A percentile compares a stretch with the other conserved stretches of the same genome.
Evolutionary conservation across 306 rosid species (phyloP).

Genomic region (Corylus heterophylla): DNA sequence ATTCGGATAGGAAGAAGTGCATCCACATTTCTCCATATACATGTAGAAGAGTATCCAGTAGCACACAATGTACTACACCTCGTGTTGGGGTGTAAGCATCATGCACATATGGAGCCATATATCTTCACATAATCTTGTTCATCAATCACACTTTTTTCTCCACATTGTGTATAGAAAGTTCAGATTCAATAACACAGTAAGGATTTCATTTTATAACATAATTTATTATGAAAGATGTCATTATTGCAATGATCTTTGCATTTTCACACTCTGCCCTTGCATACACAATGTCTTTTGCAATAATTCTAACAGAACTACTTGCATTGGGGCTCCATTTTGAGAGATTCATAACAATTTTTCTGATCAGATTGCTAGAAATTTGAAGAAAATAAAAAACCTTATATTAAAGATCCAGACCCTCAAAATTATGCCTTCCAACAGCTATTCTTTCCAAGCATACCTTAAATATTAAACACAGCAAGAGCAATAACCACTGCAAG

Average conservation of each 20-base stretch:
- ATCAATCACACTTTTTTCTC: not conserved
- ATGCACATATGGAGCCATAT: not conserved
- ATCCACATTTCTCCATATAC: slow-evolving; percentile 37
- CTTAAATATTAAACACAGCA: too few relatives aligned
- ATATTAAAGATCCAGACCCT: too few relatives aligned
- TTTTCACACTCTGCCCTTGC: not conserved
- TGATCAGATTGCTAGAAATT: too few relatives aligned
- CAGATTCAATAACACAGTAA: not conserved
- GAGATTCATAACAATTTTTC: too few relatives aligned
- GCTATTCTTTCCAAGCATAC: too few relatives aligned
- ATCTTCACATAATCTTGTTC: not conserved
- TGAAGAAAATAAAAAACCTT: too few relatives aligned
- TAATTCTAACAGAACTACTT: too few relatives aligned
- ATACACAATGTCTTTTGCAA: too few relatives aligned
- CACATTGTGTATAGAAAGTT: not conserved
- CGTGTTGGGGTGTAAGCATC: slow-evolving; percentile 44
- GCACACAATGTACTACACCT: slow-evolving; percentile 48
- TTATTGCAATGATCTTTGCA: not conserved
- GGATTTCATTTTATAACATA: not conserved
- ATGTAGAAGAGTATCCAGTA: slow-evolving; percentile 55
- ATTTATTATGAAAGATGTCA: not conserved
- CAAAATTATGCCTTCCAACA: too few relatives aligned
- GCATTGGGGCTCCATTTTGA: too few relatives aligned
- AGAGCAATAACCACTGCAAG: not conserved
- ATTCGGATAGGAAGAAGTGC: slow-evolving; percentile 40